phyloP scores from a whole-genome alignment of 2,329 filamentous ascomycete genomes.

The Claviceps paspali region DNA sequence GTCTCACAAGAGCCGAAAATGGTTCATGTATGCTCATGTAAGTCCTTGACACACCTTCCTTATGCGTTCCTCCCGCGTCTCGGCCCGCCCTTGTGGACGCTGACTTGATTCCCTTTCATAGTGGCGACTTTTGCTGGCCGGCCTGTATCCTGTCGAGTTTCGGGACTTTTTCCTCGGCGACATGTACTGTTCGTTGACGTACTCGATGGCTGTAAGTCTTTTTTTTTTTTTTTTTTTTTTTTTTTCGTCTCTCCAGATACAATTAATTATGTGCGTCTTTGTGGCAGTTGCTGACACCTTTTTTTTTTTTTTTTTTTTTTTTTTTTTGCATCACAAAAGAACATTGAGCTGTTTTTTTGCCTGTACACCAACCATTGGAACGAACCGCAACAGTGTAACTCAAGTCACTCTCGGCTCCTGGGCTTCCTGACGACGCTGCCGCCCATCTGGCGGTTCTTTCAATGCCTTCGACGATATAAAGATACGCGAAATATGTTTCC shows the following conservation, averaged over 20 bases:
- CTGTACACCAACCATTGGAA: slow-evolving; percentile 71
- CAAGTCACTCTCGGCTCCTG: slow-evolving; percentile 63
- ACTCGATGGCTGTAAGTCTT: slow-evolving; percentile 62
- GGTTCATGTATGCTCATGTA: slow-evolving; percentile 83
- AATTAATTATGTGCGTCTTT: too few species aligned
- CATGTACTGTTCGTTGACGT: slow-evolving; percentile 93
- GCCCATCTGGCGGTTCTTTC: slow-evolving; percentile 76
- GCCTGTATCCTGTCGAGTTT: slow-evolving; percentile 87
- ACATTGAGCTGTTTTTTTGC: slow-evolving; percentile 88
- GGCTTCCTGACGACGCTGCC: slow-evolving; percentile 78
- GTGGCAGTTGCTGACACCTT: neutral
- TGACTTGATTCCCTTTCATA: slow-evolving; percentile 17
- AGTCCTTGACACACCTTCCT: too few species aligned
- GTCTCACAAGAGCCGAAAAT: slow-evolving; percentile 62
- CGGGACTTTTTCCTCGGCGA: slow-evolving; percentile 95
- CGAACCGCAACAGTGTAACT: slow-evolving; percentile 66
- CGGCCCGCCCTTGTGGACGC: neutral
- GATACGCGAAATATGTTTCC: slow-evolving; percentile 83
- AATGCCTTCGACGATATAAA: slow-evolving; percentile 77
- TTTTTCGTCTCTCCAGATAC: too few species aligned
- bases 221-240: neutral
- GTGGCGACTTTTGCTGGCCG: slow-evolving; percentile 75
- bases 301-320: neutral
- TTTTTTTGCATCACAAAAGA: too few species aligned
- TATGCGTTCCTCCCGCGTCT: too few species aligned